phyloP scores from a whole-genome alignment of 2,329 filamentous ascomycete species.

The Botryotinia calthae region DNA sequence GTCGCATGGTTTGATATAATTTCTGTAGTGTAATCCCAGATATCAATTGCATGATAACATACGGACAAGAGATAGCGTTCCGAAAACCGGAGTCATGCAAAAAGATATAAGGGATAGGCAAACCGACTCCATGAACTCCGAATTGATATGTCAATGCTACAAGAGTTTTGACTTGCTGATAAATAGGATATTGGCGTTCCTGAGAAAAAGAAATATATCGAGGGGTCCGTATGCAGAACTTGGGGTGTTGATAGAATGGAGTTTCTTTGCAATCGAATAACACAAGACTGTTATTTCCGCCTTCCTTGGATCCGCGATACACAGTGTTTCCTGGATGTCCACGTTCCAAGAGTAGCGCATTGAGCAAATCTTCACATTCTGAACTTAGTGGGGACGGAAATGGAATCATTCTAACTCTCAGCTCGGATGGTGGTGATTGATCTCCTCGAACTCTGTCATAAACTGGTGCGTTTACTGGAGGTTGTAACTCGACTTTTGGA shows the following conservation, averaged over 20 bases:
- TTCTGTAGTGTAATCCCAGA: neutral
- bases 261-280: neutral
- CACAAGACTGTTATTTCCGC: neutral
- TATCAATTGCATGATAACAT: neutral
- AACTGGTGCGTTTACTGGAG: neutral
- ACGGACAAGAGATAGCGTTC: neutral
- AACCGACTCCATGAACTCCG: neutral
- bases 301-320: neutral
- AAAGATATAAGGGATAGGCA: neutral
- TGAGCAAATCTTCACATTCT: neutral
- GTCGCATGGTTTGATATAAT: no score
- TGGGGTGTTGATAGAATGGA: neutral
- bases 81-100: neutral
- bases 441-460: neutral
- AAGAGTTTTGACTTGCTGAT: neutral
- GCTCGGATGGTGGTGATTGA: no score
- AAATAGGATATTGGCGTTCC: neutral
- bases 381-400: neutral
- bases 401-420: neutral
- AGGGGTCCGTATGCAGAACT: neutral
- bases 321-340: neutral
- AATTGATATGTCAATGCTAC: neutral
- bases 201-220: neutral
- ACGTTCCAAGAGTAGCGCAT: neutral
- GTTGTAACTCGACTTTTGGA: neutral